A percentile compares a stretch with the other conserved stretches of the same genome.
These are phyloP conservation scores for Fraxinus dipetala DNA, from an alignment of 305 asterid genomes.

Conservation along the genomic window DNA sequence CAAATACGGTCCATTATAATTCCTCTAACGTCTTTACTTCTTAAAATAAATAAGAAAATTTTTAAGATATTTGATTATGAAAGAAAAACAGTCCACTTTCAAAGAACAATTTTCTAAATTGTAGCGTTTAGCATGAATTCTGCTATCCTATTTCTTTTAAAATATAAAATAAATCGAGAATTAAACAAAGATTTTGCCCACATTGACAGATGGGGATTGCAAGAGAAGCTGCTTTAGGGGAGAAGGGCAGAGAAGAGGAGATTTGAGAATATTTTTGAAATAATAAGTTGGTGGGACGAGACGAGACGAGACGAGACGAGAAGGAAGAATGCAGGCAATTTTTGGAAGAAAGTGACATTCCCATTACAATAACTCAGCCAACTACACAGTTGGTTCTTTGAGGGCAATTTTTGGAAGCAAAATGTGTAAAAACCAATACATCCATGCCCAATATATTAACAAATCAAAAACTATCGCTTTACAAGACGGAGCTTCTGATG, in stretches of 20 bases:
- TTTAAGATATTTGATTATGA: too few species aligned
- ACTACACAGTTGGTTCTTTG: background rate
- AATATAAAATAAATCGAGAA: background rate
- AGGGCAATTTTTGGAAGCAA: background rate
- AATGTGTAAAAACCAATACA: background rate
- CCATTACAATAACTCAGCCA: background rate
- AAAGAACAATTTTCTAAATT: background rate
- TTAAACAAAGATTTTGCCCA: background rate
- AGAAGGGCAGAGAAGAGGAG: background rate
- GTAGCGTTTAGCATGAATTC: background rate
- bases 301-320: background rate
- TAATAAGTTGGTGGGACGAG: background rate
- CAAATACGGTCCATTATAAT: background rate
- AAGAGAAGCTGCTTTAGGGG: background rate
- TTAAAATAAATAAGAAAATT: too few species aligned
- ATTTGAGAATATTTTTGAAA: background rate
- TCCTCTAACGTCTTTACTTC: background rate
- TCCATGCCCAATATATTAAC: background rate
- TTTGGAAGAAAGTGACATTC: background rate
- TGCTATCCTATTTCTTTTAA: background rate
- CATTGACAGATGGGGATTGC: background rate
- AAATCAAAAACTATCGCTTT: background rate
- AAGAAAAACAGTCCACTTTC: background rate
- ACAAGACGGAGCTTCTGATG: background rate
- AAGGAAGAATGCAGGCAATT: background rate